Base-by-base conservation (phyloP, 2,329 filamentous ascomycete genomes). In the Dactylonectria estremocensis region DNA sequence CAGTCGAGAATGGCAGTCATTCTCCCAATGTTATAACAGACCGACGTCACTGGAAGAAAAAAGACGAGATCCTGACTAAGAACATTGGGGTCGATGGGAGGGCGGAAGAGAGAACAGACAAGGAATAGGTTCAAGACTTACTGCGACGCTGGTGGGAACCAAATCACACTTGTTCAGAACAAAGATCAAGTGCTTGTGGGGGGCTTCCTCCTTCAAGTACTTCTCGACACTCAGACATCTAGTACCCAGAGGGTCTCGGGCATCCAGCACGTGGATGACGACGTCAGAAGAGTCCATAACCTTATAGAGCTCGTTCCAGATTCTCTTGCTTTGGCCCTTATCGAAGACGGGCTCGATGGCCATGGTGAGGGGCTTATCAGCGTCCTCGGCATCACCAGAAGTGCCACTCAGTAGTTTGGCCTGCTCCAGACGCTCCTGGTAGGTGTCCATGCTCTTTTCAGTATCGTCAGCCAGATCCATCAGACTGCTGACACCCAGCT, bases 1-100 rank as follows among this genome's bases (percentile, higher is more conserved):
- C 78, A 77, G 73, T 79, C 74, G 80, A 81, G 77, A 79, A 74
- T 85, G 87, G 87, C 81, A 78, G 80, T 98, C 86, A 82, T 91
- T 99, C 90, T 98, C 92, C 96, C 96, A 98, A 94, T 90, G 92
- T 92, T 94, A 93, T 99, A 99, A 99, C 96, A 97, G 95, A 94
- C 89, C 84, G 86, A 90, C 91, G 91, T 92, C 93, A 96, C 91
- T 81, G 87, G 86, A 83, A 82, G 84, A 88, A 90, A 84, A 90
- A 84, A 84, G 85, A 78, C 87, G 91, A 89, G 87, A 93, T 97
- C 95, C 96, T 97, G 94, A 96, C 95, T 84, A 87, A 83, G 77
- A 85, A 83, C 87, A 87, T 90, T 93, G 91, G 91, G 88, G 75
- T 71, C 46, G 58, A 9, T n/a, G 10, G 40, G 45, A 46, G 86